Percentiles rank a stretch among this genome's conserved stretches.
These are phyloP conservation scores for Laburnicola sp. DNA, from an alignment of 2,329 filamentous ascomycete genomes.

Conservation along the genomic window DNA sequence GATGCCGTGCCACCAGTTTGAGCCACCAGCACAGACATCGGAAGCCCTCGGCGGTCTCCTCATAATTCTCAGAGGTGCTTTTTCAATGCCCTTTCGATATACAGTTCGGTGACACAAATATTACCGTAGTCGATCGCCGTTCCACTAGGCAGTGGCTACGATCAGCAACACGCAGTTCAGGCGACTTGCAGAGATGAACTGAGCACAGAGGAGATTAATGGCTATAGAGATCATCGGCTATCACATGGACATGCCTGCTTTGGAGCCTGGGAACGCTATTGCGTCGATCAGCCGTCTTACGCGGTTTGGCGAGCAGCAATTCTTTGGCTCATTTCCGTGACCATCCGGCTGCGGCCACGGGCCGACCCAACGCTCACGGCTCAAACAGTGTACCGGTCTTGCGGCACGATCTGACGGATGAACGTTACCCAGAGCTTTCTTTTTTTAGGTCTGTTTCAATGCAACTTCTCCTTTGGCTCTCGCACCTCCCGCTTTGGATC, in stretches of 20 bases:
- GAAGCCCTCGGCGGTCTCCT: slow-evolving; percentile 27
- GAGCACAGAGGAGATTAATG: slow-evolving; percentile 9
- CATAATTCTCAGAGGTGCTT: slow-evolving; percentile 25
- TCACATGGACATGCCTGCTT: slow-evolving; percentile 25
- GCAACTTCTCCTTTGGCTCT: slow-evolving; percentile 3
- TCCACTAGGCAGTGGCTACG: slow-evolving; percentile 12
- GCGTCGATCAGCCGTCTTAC: slow-evolving; percentile 39
- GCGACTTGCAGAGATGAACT: background rate
- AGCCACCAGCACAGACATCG: slow-evolving; percentile 36
- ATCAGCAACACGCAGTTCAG: slow-evolving; percentile 14
- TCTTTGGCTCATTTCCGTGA: slow-evolving; percentile 19
- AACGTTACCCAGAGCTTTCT: slow-evolving; percentile 9
- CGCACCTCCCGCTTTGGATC: background rate
- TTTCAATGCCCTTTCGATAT: slow-evolving; percentile 27
- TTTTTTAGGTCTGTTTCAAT: slow-evolving; percentile 11
- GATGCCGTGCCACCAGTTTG: slow-evolving; percentile 35
- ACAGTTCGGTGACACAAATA: slow-evolving; percentile 34
- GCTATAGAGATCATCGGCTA: slow-evolving; percentile 12
- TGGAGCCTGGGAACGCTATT: slow-evolving; percentile 23
- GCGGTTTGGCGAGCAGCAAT: slow-evolving; percentile 6
- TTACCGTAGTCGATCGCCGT: slow-evolving; percentile 13
- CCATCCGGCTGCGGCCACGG: slow-evolving; percentile 23
- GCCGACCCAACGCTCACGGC: slow-evolving; percentile 33
- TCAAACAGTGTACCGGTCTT: slow-evolving; percentile 21
- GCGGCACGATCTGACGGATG: slow-evolving; percentile 8